These are phyloP conservation scores for Lachnellula subtilissima DNA, from an alignment of 2,329 filamentous ascomycete species.

Conservation along the genomic window DNA sequence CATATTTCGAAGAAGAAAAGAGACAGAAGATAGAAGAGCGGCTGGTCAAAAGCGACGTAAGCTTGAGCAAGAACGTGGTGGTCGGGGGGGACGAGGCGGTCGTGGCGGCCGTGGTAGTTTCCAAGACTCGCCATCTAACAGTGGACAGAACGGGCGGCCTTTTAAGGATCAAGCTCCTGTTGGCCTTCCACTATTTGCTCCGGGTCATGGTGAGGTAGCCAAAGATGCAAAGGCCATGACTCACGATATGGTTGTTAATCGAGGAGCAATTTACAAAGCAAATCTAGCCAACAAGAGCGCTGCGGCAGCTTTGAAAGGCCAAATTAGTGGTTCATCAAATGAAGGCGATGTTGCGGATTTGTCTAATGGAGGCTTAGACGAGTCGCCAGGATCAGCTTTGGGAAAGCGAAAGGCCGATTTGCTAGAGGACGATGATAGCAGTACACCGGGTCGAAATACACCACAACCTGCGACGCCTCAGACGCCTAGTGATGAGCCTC, in stretches of 20 bases:
- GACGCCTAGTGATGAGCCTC: conserved; percentile 53
- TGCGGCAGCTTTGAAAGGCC: conserved; percentile 79
- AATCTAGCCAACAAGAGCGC: conserved; percentile 91
- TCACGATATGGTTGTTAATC: conserved; percentile 83
- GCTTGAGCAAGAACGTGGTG: conserved; percentile 54
- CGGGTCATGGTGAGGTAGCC: conserved; percentile 46
- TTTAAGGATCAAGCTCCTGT: conserved; percentile 32
- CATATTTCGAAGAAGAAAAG: conserved; percentile 84
- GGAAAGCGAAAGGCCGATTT: conserved; percentile 75
- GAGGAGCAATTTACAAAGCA: conserved; percentile 58
- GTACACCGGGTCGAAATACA: conserved; percentile 56
- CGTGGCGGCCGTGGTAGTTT: conserved; percentile 30
- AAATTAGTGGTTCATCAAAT: conserved; percentile 45
- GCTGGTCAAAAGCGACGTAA: conserved; percentile 75
- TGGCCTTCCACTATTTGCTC: conserved; percentile 53
- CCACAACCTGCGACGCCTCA: conserved; percentile 45
- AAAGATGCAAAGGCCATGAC: conserved; percentile 61
- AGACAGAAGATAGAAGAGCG: conserved; percentile 78
- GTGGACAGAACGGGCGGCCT: conserved; percentile 20
- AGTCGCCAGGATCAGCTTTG: conserved; percentile 45
- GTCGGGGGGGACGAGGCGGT: conserved; percentile 27
- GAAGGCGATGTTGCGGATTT: conserved; percentile 13
- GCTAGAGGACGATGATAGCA: conserved; percentile 55
- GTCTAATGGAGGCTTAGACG: conserved; percentile 17
- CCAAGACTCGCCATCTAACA: conserved; percentile 27